Conservation (phyloP, 305 asterid genomes). For the Fraxinus paxiana region DNA sequence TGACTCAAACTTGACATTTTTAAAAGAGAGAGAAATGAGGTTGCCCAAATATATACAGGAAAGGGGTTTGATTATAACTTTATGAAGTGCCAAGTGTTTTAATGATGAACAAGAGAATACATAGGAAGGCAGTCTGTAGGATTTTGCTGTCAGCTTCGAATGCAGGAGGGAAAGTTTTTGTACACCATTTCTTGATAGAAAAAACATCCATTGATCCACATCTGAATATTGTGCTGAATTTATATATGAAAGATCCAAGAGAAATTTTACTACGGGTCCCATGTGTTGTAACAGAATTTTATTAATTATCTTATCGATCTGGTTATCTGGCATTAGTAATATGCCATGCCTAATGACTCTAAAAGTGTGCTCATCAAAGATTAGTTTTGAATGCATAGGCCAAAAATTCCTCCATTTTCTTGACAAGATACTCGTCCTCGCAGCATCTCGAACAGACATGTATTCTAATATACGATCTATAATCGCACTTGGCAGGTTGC, state of each 20-base stretch:
- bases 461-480: neutral
- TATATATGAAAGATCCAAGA: neutral
- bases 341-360: neutral
- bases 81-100: neutral
- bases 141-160: neutral
- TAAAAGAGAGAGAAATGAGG: neutral
- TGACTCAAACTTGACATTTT: neutral
- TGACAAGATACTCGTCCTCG: slow-evolving; percentile 12
- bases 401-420: neutral
- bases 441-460: neutral
- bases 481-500: neutral
- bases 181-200: slow-evolving; percentile 4
- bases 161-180: neutral
- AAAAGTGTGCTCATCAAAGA: neutral
- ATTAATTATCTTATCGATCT: neutral
- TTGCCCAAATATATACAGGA: neutral
- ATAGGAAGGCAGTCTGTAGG: neutral
- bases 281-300: slow-evolving; percentile 6
- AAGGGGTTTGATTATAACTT: neutral
- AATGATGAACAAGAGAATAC: slow-evolving; percentile 12
- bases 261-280: neutral
- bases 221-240: neutral
- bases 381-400: neutral
- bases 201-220: slow-evolving; percentile 17
- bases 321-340: neutral